Base-by-base conservation (phyloP, 1,284 basidiomycete genomes). In the Trichosporon asahii region DNA sequence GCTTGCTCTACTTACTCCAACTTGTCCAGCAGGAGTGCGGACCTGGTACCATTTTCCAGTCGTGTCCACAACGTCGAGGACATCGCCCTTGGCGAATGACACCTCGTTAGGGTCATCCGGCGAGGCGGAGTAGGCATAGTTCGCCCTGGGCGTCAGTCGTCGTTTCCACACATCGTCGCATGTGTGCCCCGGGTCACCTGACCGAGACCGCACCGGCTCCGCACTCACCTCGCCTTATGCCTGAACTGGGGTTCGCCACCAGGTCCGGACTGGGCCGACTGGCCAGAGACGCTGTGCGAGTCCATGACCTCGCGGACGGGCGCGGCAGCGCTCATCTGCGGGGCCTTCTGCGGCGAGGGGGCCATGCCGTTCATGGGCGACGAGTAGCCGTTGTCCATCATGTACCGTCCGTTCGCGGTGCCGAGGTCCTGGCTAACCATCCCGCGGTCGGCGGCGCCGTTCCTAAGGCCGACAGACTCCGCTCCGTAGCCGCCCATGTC, bases 1-100 rank as follows among this genome's bases (percentile, higher is more conserved):
- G 6, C 15, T n/a, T 57, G 37, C 0, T 27, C 1, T 31, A 83
- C 84, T 82, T 67, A 85, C 84, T 94, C 85, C 96, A 91, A 74
- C 85, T 71, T 88, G 85, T 65, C 95, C 96, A 78, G 93, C 90
- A 15, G 88, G 81, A 82, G 93, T 98, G 78, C 87, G 90, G 61
- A 94, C 94, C 82, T 96, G 94, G 93, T 93, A 98, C 93, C 93
- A 95, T 83, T 95, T 95, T 67, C 93, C 94, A n/a, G 77, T 79
- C 82, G 93, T 95, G 85, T 99, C 97, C 66, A 96, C 84, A 73
- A 99, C 93, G 70, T 98, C 95, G 74, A 99, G 88, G 55, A 95
- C 87, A 80, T 99, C 96, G 66, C 94, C 94, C 83, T 98, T 98
- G 69, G 86, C 81, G 83, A 99, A 98, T 61, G 92, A 93, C 65